Base-by-base conservation (phyloP, 2,329 filamentous ascomycete species). In the Cadophora sp. region DNA sequence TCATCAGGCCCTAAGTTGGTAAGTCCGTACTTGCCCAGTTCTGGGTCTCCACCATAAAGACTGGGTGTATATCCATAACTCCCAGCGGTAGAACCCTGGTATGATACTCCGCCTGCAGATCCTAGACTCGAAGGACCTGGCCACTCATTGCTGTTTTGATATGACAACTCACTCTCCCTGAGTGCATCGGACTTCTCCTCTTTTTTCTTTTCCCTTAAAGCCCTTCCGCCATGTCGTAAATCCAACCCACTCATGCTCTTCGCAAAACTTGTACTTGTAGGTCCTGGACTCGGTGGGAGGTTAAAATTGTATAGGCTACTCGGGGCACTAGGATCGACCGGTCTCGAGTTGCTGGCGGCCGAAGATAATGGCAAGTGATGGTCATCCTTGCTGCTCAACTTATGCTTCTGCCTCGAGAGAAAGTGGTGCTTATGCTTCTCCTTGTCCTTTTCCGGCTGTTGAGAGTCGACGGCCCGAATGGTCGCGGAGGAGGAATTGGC, bases 171-270 rank as follows among this genome's bases (percentile, higher is more conserved):
- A 62, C 68, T 74, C 61, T 78, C 77, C 51, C 75, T 75, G 48
- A 78, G 65, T 11, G 72, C 73, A 61, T 77, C 76, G 1, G 66
- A 71, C 71, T 89, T 88, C 70, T 92, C 90, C 69, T 92, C 89
- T 72, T 91, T 90, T 77, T 90, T 91, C 82, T 95, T 97, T 76
- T 97, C 93, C 45, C 91, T 86, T 55, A 94, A 79, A 7, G 89
- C 91, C 50, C 91, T 86, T 1, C 90, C 92, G 50, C 91, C 92
- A 79, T 95, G 92, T 61, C 92, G 84, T 30, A 95, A 81, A 78
- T 95, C 92, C 51, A 95, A 82, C 0, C 91, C 91, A 67, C 91
- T 95, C 75, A 96, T 91, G 3, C 90, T 91, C 80, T 96, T 96
- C 45, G 89, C 85, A 77, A 98, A 97, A 39, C 86, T 83, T 30